phyloP scores from a whole-genome alignment of 208 protist genomes.

The Wallacemonas sp. region DNA sequence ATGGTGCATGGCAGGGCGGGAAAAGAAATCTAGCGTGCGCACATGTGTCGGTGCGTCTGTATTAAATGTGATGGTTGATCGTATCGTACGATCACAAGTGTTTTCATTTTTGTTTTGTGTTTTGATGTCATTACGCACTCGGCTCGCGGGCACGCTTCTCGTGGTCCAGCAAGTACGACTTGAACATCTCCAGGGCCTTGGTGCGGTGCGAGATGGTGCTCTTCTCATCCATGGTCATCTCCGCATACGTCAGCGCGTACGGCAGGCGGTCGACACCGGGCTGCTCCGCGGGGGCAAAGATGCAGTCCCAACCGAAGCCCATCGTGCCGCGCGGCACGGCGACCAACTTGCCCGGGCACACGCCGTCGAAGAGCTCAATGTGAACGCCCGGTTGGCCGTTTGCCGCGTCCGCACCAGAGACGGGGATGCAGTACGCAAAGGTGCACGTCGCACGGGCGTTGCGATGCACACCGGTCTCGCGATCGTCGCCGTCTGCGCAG shows the following conservation, averaged over 20 bases:
- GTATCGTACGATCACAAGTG: no score
- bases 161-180: constrained; percentile 35
- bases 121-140: background rate
- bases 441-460: constrained; percentile 83
- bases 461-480: constrained; percentile 21
- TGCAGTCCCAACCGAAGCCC: constrained; percentile 95
- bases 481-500: constrained; percentile 8
- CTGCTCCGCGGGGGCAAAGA: constrained; percentile 92
- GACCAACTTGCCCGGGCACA: constrained; percentile 68
- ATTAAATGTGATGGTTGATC: no score
- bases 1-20: no score
- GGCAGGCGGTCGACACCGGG: background rate
- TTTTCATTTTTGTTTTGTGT: background rate
- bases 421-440: constrained; percentile 53
- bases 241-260: constrained; percentile 84
- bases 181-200: constrained; percentile 62
- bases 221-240: constrained; percentile 91
- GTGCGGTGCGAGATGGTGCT: constrained; percentile 95
- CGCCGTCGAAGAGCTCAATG: constrained; percentile 72
- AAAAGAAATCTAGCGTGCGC: no score
- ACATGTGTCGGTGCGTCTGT: no score
- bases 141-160: background rate
- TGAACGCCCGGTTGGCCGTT: constrained; percentile 1
- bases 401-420: constrained; percentile 19
- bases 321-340: constrained; percentile 60